Conservation (phyloP, 768 basidiomycete species). For the Podaxis sp. region DNA sequence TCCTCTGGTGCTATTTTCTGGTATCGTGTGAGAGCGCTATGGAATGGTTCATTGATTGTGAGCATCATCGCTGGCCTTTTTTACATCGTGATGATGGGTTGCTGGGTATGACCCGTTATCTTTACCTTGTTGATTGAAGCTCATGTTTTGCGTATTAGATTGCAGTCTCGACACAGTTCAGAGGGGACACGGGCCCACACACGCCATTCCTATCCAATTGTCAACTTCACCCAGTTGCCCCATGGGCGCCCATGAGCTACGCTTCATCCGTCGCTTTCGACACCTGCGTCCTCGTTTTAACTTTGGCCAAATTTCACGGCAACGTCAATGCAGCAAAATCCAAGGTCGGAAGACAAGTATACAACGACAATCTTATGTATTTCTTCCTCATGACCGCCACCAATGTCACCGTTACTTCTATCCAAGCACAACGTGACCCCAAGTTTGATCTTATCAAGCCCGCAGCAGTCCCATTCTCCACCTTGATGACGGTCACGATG, state of each 20-base stretch:
- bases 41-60: slow-evolving; percentile 1
- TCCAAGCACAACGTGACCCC: slow-evolving; percentile 3
- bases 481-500: slow-evolving; percentile 8
- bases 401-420: neutral
- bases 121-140: neutral
- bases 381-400: slow-evolving; percentile 7
- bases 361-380: slow-evolving; percentile 5
- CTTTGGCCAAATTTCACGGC: neutral
- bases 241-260: slow-evolving; percentile 8
- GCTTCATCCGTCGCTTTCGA: slow-evolving; percentile 8
- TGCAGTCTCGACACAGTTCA: neutral
- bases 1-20: slow-evolving; percentile 7
- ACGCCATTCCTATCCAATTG: slow-evolving; percentile 4
- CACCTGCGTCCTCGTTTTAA: slow-evolving; percentile 4
- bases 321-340: neutral
- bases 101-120: neutral
- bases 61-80: neutral
- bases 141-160: neutral
- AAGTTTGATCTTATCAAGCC: slow-evolving; percentile 8
- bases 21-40: slow-evolving; percentile 4
- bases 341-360: slow-evolving; percentile 1
- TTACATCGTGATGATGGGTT: slow-evolving; percentile 6
- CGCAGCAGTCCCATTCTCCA: slow-evolving; percentile 5
- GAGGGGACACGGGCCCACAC: slow-evolving; percentile 2
- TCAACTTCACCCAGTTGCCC: neutral